Evolutionary conservation across 2,329 filamentous ascomycete genomes (phyloP).

Genomic region (Cadophora gregata): DNA sequence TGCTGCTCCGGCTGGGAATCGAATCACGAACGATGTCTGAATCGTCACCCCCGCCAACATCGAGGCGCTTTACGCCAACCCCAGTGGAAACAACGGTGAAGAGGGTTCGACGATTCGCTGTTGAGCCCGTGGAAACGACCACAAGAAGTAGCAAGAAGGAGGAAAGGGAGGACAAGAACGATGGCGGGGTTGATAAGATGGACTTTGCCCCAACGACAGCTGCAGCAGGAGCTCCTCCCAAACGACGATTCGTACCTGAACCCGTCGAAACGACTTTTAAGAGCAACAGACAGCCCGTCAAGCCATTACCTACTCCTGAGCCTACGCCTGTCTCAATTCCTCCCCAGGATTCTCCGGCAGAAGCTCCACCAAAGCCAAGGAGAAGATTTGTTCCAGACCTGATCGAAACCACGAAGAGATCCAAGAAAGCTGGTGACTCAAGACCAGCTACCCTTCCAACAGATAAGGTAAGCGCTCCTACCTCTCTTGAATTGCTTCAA

Average conservation of each 20-base stretch:
- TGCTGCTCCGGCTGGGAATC: not conserved
- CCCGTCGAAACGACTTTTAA: conserved; percentile 76
- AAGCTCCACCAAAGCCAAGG: conserved; percentile 43
- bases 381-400: conserved; percentile 77
- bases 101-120: conserved; percentile 47
- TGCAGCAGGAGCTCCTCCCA: conserved; percentile 44
- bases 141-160: conserved; percentile 48
- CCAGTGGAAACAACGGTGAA: conserved; percentile 46
- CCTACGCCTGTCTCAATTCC: conserved; percentile 59
- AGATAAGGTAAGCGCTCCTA: conserved; percentile 71
- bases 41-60: conserved; percentile 38
- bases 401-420: conserved; percentile 78
- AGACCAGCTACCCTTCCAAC: conserved; percentile 66
- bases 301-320: conserved; percentile 57
- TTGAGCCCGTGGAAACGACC: conserved; percentile 51
- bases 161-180: conserved; percentile 29
- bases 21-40: conserved; percentile 37
- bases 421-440: conserved; percentile 69
- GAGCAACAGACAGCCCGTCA: conserved; percentile 52
- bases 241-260: conserved; percentile 69
- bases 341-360: conserved; percentile 36
- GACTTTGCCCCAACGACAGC: conserved; percentile 28
- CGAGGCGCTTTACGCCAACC: conserved; percentile 43
- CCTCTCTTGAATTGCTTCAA: not conserved
- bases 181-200: conserved; percentile 38